These are phyloP conservation scores for Yamagishiella unicocca DNA, from an alignment of 139 green algal genomes.

Conservation along the genomic window DNA sequence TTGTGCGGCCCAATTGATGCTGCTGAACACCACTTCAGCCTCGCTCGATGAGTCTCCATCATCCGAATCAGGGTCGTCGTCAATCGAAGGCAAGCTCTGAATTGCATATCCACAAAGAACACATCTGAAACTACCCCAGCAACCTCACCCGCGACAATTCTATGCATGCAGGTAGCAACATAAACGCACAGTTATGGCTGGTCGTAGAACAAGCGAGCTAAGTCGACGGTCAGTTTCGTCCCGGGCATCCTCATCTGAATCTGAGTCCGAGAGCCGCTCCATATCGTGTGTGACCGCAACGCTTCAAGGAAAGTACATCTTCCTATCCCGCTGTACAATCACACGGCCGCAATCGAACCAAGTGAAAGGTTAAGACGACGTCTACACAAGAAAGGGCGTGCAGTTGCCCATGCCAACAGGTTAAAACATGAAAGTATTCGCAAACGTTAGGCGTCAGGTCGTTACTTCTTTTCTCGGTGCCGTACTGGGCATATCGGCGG, in stretches of 20 bases:
- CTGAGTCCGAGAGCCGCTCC: background rate
- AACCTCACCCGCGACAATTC: no score
- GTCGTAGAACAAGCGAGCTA: background rate
- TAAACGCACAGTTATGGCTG: slow-evolving; percentile 20
- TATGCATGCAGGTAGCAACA: background rate
- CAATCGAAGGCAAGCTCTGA: slow-evolving; percentile 36
- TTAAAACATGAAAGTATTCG: no score
- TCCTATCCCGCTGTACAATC: no score
- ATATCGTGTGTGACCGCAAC: no score
- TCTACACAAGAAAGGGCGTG: no score
- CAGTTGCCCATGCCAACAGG: no score
- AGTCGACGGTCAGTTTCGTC: background rate
- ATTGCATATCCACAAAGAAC: background rate
- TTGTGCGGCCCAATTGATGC: slow-evolving; percentile 35
- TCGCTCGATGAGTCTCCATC: slow-evolving; percentile 13
- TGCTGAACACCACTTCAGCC: slow-evolving; percentile 29
- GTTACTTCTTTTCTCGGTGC: no score
- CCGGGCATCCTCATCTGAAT: background rate
- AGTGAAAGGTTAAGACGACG: no score
- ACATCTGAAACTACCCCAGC: no score
- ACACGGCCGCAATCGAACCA: no score
- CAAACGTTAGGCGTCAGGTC: no score
- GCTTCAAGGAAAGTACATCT: background rate
- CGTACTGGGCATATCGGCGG: no score
- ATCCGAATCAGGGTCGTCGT: background rate